Base-by-base conservation (phyloP, 192 early-diverging fungal genomes). In the Coemansia sp. region DNA sequence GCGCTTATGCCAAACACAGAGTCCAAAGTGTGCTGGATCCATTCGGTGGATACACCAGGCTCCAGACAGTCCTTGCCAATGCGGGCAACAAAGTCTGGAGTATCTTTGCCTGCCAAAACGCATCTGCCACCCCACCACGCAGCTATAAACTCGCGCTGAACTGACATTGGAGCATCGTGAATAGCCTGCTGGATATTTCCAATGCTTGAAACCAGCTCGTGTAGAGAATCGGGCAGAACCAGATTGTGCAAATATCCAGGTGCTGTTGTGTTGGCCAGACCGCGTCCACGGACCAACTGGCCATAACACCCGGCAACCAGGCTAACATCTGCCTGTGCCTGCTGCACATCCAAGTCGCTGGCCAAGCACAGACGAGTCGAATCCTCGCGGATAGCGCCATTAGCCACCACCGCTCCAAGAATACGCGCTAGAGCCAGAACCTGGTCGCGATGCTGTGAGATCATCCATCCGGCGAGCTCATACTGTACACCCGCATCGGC, bases 81-180 rank as follows among this genome's bases (percentile, higher is more conserved):
- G 19, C 17, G 46, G 2, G 15, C 46, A 20, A 20, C 46, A 15
- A 48, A 23, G 21, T 28, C n/a, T 15, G 11, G 40, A n/a, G 15
- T 15, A 42, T 42, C 40, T 11, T n/a, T 11, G 40, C 40, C 15
- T 21, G 25, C 12, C 12, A 52, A 46, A n/a, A n/a, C 12, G 47
- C 48, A 11, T 25, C 36, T 42, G 36, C 68, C 28, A 50, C 81
- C 81, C 71, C 71, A 78, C 81, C 81, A 82, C 1, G 81, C 74
- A 1, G 81, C 81, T 14, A 82, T 52, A 25, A 69, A 82, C 60
- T 82, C 81, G 55, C 81, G 75, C 66, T 69, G 71, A 38, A 82
- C 81, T 2, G 76, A 72, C 11, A 12, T 34, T 1, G 76, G 76
- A 1, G 76, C 76, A 20, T 47, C 20, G 3, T 25, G 21, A 28